Evolutionary conservation across 768 basidiomycete species (phyloP).

Genomic region (Hebeloma cylindrosporum): DNA sequence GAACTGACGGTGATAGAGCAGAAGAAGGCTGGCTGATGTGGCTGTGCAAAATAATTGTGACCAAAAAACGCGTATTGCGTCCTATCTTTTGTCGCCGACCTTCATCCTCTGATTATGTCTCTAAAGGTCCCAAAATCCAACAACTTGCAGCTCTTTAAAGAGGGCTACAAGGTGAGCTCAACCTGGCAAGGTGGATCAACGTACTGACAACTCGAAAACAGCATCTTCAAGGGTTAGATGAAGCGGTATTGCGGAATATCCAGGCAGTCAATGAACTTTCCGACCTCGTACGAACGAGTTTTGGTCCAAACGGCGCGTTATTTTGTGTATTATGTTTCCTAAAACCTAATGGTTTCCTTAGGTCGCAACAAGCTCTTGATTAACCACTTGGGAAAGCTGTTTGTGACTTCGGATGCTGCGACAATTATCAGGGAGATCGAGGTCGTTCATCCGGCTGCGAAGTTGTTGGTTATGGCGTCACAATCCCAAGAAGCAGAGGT

Average conservation of each 20-base stretch:
- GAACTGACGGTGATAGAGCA: not conserved
- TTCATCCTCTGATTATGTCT: conserved; percentile 57
- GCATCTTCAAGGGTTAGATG: conserved; percentile 90
- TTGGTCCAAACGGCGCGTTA: conserved; percentile 88
- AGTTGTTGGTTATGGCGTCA: conserved; percentile 98
- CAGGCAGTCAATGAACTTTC: conserved; percentile 94
- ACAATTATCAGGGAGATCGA: conserved; percentile 98
- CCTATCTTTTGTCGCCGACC: conserved; percentile 23
- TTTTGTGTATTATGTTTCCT: conserved; percentile 5
- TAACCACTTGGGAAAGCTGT: conserved; percentile 93
- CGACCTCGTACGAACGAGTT: conserved; percentile 93
- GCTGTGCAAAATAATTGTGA: conserved; percentile 12
- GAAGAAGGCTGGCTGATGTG: conserved; percentile 4
- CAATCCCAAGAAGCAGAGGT: conserved; percentile 97
- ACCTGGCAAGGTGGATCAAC: not conserved
- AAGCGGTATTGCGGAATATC: conserved; percentile 96
- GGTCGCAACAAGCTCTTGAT: conserved; percentile 97
- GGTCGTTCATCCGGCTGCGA: conserved; percentile 97
- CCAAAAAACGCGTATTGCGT: conserved; percentile 16
- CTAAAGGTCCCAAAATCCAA: conserved; percentile 91
- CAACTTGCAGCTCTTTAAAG: conserved; percentile 92
- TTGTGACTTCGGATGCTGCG: conserved; percentile 98
- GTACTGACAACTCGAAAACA: conserved; percentile 14
- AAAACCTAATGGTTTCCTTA: conserved; percentile 28
- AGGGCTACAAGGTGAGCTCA: conserved; percentile 84